Evolutionary conservation across 441 rosid genomes (phyloP).

Genomic region (Gossypium trilobum): DNA sequence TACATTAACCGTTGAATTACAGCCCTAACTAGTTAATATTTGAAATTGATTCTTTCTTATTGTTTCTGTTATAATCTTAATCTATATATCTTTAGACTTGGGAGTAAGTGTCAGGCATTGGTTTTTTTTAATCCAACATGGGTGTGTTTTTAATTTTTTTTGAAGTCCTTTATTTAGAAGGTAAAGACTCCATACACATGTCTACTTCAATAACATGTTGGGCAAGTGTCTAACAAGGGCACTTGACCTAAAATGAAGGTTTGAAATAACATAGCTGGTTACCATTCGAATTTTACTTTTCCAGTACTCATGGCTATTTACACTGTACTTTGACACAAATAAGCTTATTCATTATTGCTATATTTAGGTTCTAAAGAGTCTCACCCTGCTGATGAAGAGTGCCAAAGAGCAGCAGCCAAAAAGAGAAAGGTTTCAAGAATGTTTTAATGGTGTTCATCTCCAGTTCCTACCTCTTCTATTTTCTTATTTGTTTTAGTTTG

Average conservation of each 20-base stretch:
- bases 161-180: background rate
- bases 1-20: background rate
- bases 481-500: background rate
- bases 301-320: background rate
- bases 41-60: background rate
- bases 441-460: conserved; percentile 4
- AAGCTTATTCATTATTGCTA: conserved; percentile 6
- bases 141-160: conserved; percentile 1
- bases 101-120: conserved; percentile 1
- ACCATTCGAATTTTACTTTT: background rate
- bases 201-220: background rate
- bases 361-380: conserved; percentile 39
- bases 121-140: background rate
- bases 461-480: background rate
- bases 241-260: background rate
- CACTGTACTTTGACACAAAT: background rate
- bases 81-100: background rate
- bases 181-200: background rate
- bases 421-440: conserved; percentile 58
- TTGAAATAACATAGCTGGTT: background rate
- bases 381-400: conserved; percentile 28
- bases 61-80: background rate
- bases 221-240: background rate
- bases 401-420: conserved; percentile 32
- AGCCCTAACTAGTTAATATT: background rate